Evolutionary conservation across 352 stramenopile genomes (phyloP).

Genomic region (Phytophthora litchii): DNA sequence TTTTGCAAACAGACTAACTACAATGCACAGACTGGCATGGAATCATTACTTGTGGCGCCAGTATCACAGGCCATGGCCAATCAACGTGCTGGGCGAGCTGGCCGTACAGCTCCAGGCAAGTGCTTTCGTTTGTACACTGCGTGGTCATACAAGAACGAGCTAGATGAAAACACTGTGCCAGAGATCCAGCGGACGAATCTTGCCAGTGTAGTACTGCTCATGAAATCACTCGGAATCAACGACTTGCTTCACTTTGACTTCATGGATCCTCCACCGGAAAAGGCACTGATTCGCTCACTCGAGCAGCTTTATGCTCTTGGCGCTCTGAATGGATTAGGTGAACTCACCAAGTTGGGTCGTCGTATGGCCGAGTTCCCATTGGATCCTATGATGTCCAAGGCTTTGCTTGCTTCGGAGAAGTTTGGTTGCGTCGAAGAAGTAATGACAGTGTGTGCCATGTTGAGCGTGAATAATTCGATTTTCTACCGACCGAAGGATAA

Average conservation of each 20-base stretch:
- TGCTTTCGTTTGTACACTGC: slow-evolving; percentile 99
- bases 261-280: slow-evolving; percentile 98
- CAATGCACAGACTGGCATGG: slow-evolving; percentile 98
- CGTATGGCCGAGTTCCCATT: slow-evolving; percentile 96
- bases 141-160: slow-evolving; percentile 99
- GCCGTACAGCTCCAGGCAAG: slow-evolving; percentile 97
- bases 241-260: slow-evolving; percentile 99
- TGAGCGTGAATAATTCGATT: slow-evolving; percentile 97
- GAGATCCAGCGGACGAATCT: slow-evolving; percentile 98
- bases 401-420: slow-evolving; percentile 91
- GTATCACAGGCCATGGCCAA: slow-evolving; percentile 97
- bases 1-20: slow-evolving; percentile 99
- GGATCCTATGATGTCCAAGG: slow-evolving; percentile 96
- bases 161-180: slow-evolving; percentile 98
- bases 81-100: slow-evolving; percentile 95
- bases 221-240: slow-evolving; percentile 99
- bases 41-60: slow-evolving; percentile 98
- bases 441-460: slow-evolving; percentile 98
- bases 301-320: slow-evolving; percentile 99
- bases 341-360: slow-evolving; percentile 97
- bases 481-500: slow-evolving; percentile 99
- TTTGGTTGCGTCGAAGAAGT: slow-evolving; percentile 94
- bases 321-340: slow-evolving; percentile 98
- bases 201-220: slow-evolving; percentile 97
- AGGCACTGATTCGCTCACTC: slow-evolving; percentile 97